phyloP scores from a whole-genome alignment of 495 filamentous ascomycete species.

The Penicillium waksmanii region DNA sequence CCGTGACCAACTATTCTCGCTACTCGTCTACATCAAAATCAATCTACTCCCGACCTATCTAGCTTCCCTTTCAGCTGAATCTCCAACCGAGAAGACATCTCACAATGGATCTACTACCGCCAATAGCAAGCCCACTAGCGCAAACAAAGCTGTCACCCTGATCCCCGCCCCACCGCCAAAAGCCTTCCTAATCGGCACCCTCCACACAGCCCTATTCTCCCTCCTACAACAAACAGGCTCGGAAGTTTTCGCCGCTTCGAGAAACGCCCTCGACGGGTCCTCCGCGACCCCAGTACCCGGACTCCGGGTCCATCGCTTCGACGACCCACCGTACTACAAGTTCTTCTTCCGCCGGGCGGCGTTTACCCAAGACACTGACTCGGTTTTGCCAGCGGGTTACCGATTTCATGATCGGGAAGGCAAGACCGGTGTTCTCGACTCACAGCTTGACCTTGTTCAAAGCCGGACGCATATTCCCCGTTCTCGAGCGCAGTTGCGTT shows the following conservation, averaged over 20 bases:
- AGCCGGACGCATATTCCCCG: slow-evolving; percentile 46
- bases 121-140: not conserved
- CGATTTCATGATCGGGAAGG: slow-evolving; percentile 33
- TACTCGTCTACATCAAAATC: slow-evolving; percentile 32
- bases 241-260: slow-evolving; percentile 9
- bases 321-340: slow-evolving; percentile 40
- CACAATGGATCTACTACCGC: not conserved
- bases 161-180: slow-evolving; percentile 32
- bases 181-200: slow-evolving; percentile 40
- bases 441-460: slow-evolving; percentile 43
- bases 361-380: slow-evolving; percentile 14
- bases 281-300: slow-evolving; percentile 16
- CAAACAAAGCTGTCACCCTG: slow-evolving; percentile 19
- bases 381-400: slow-evolving; percentile 35
- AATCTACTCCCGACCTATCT: slow-evolving; percentile 35
- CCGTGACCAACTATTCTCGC: slow-evolving; percentile 35
- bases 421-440: slow-evolving; percentile 23
- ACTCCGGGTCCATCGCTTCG: slow-evolving; percentile 39
- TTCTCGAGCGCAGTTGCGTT: slow-evolving; percentile 31
- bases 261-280: not conserved
- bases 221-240: slow-evolving; percentile 25
- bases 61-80: slow-evolving; percentile 18
- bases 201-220: slow-evolving; percentile 37
- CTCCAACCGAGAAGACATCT: not conserved
- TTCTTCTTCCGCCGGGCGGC: slow-evolving; percentile 31